Percentiles rank a stretch among this genome's conserved stretches.
Conservation (phyloP, 495 filamentous ascomycete species). For the Elasticomyces elasticus region DNA sequence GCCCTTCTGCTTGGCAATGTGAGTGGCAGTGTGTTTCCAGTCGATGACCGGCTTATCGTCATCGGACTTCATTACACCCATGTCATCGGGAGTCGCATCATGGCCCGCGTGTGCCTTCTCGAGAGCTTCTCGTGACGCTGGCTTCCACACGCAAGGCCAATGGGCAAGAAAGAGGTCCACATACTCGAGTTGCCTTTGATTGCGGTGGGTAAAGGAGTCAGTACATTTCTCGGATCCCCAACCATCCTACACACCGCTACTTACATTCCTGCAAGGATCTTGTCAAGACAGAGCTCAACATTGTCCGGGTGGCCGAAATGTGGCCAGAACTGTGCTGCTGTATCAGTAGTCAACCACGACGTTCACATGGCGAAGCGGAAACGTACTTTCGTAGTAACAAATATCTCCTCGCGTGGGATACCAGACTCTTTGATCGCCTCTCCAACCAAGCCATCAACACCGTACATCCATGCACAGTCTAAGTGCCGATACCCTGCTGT, state of each 20-base stretch:
- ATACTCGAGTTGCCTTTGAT: constrained; percentile 51
- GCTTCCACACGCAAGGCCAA: constrained; percentile 42
- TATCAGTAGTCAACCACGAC: not conserved
- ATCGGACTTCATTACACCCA: not conserved
- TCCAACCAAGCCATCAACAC: constrained; percentile 49
- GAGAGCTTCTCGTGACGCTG: constrained; percentile 4
- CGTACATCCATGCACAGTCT: constrained; percentile 50
- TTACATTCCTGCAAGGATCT: constrained; percentile 48
- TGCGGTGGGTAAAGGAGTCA: too few species aligned
- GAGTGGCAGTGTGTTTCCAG: constrained; percentile 8
- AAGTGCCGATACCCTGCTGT: constrained; percentile 56
- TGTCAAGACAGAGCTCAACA: constrained; percentile 40
- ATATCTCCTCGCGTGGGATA: constrained; percentile 17
- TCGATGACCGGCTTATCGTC: constrained; percentile 18
- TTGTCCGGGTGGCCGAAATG: constrained; percentile 31
- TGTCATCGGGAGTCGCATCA: not conserved
- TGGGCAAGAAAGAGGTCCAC: constrained; percentile 64
- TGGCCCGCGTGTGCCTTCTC: constrained; percentile 5
- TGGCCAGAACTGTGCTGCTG: constrained; percentile 6
- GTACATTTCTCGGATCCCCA: too few species aligned
- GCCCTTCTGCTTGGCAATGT: constrained; percentile 4
- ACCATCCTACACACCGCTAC: too few species aligned
- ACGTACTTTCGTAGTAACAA: constrained; percentile 26
- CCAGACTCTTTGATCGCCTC: constrained; percentile 37
- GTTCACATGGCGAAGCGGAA: constrained; percentile 31